Base-by-base conservation (phyloP, 306 rosid genomes). In the Pyrus communis region DNA sequence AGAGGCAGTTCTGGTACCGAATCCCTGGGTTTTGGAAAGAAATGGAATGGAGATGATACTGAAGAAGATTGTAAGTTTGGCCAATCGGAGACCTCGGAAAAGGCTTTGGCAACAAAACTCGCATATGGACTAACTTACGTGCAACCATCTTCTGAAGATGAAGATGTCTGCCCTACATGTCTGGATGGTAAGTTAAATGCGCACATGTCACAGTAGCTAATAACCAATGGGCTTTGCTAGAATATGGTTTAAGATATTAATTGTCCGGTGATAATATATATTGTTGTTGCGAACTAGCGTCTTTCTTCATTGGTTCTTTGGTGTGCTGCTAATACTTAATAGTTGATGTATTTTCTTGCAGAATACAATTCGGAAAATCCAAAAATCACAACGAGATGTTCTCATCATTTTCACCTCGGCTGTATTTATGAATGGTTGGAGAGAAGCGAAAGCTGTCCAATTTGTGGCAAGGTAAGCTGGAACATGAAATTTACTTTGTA, bases 401-500 rank as follows among this genome's bases (percentile, higher is more conserved):
- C 83, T 46, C 86, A 83, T 64, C 83, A 83, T 71, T 83, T 83
- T 52, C 86, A 83, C 71, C 86, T 83, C 11, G 83, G 86, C 51
- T 83, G 86, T 67, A 83, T 79, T 65, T 79, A 83, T 75, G 86
- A 83, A 51, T 83, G 86, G 86, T 46, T 83, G 81, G 86, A 79
- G 79, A 79, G 83, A 79, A 83, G 83, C 30, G 86, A 77, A 69
- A 84, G 82, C 30, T 84, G 84, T 69, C 84, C 87, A 57, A 80
- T 80, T 67, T 80, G 87, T 38, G 86, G 86, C 72, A 80, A 80
- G 82, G 84, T 80, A 77, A 2, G 62, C 49, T n/a, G 65, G 19
- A 60, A 71, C 17, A 52, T 33, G 23, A 25, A 28, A 17, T n/a
- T 15, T 23, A 35, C 22, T 5, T 49, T 35, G 7, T n/a, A 58